Base-by-base conservation (phyloP, 306 rosid genomes). In the Citrullus mucosospermus region DNA sequence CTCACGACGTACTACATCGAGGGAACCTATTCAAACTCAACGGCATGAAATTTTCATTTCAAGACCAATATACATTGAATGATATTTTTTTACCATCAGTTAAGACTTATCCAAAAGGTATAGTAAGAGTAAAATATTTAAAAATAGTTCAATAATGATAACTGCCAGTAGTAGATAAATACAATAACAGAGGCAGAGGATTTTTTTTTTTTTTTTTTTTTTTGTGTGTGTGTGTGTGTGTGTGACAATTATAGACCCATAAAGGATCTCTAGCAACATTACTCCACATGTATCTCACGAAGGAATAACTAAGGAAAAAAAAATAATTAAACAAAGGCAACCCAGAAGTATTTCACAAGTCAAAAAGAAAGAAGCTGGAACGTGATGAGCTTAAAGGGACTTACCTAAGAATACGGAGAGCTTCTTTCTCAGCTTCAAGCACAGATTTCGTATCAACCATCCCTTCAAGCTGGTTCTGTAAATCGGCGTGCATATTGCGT, bases 341-440 rank as follows among this genome's bases (percentile, higher is more conserved):
- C 30, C 30, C 4, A 72, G 28, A n/a, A 51, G 20, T 16, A 57
- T 43, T 41, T 43, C 28, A 28, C 9, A 59, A 41, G 44, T 62
- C 11, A 2, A 15, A 70, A 71, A 55, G 50, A 13, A 57, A 46
- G 16, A 46, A 25, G 53, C 28, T 20, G 16, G 9, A 6, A 56
- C 25, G 34, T 9, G 65, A 75, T 48, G 43, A 11, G 55, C 10
- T 25, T 48, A 15, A 16, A 81, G 50, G 53, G 43, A 69, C 71
- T 51, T 84, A 95, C 98, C 97, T 88, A 46, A 91, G 89, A 82
- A 95, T 95, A 70, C 91, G 92, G 81, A 92, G 82, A 72, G 97
- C 97, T 90, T 95, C 98, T 77, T 82, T 95, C 88, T 95, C 98
- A 39, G 98, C 93, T 86, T 95, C 90, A 16, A 92, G 90, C 32